Conservation (phyloP, 768 basidiomycete species). For the Boletus barrowsii region DNA sequence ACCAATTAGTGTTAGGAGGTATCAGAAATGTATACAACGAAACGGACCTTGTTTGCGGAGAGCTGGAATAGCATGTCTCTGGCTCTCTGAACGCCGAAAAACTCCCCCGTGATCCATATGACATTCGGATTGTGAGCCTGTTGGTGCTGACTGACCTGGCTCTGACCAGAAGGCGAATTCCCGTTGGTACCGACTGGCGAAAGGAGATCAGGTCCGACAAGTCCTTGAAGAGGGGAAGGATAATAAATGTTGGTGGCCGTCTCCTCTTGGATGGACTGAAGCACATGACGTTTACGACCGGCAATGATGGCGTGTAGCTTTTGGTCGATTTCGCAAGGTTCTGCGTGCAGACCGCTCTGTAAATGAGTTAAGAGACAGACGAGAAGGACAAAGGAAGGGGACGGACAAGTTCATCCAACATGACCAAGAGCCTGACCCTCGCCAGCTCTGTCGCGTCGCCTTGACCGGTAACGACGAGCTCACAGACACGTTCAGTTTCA, state of each 20-base stretch:
- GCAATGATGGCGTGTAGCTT: constrained; percentile 91
- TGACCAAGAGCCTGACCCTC: constrained; percentile 84
- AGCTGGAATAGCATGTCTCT: constrained; percentile 92
- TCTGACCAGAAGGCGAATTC: constrained; percentile 32
- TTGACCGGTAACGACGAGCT: constrained; percentile 85
- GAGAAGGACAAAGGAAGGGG: neutral
- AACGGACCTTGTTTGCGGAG: constrained; percentile 74
- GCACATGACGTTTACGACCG: constrained; percentile 77
- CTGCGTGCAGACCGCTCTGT: constrained; percentile 88
- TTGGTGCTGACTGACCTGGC: constrained; percentile 21
- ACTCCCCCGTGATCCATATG: constrained; percentile 97
- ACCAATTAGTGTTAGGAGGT: neutral
- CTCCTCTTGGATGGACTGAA: constrained; percentile 95
- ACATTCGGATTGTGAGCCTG: constrained; percentile 62
- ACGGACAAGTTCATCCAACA: constrained; percentile 92
- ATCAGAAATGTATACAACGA: neutral
- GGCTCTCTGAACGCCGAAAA: constrained; percentile 92
- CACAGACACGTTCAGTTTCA: constrained; percentile 92
- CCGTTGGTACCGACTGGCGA: constrained; percentile 35
- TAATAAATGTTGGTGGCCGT: constrained; percentile 97
- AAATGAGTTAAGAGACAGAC: neutral
- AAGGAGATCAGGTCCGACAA: constrained; percentile 65
- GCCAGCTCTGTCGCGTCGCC: constrained; percentile 91
- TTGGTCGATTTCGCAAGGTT: constrained; percentile 90
- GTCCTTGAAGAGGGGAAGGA: constrained; percentile 85